phyloP scores from a whole-genome alignment of 1,139 yeast species.

The Keqinozyma sinolaborantium region DNA sequence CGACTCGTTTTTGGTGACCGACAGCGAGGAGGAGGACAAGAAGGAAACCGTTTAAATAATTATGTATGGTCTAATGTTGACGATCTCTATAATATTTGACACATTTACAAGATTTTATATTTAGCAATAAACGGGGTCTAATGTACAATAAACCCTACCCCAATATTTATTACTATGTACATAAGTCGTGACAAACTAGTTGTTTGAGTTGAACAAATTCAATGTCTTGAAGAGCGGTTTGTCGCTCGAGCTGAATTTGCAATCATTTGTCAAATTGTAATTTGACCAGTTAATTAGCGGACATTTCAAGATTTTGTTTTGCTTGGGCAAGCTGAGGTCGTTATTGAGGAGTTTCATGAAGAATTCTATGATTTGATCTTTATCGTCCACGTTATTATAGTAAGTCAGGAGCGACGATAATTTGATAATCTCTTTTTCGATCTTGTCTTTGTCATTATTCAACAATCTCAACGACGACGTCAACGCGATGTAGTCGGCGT shows the following conservation, averaged over 20 bases:
- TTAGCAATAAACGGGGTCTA: constrained; percentile 1
- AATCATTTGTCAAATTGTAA: constrained; percentile 15
- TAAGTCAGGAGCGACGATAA: constrained; percentile 23
- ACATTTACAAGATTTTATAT: not conserved
- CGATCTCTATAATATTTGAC: too few relatives aligned
- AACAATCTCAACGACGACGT: constrained; percentile 32
- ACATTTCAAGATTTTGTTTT: constrained; percentile 28
- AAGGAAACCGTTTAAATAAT: constrained; percentile 7
- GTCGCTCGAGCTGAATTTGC: constrained; percentile 7
- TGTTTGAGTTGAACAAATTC: constrained; percentile 16
- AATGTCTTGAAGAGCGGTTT: constrained; percentile 25
- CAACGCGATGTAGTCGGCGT: constrained; percentile 39
- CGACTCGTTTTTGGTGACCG: constrained; percentile 76
- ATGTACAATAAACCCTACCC: constrained; percentile 2
- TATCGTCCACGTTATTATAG: constrained; percentile 13
- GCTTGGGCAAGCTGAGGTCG: constrained; percentile 34
- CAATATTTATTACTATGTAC: constrained; percentile 1
- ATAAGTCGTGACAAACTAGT: not conserved
- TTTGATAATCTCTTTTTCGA: constrained; percentile 29
- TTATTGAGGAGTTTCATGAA: constrained; percentile 26
- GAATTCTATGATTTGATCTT: constrained; percentile 25
- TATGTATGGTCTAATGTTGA: too few relatives aligned
- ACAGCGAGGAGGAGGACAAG: constrained; percentile 67
- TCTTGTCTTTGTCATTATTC: constrained; percentile 17
- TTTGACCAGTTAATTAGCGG: constrained; percentile 39